Conservation (phyloP, 2,329 filamentous ascomycete species). For the Pseudocercospora fuligena region DNA sequence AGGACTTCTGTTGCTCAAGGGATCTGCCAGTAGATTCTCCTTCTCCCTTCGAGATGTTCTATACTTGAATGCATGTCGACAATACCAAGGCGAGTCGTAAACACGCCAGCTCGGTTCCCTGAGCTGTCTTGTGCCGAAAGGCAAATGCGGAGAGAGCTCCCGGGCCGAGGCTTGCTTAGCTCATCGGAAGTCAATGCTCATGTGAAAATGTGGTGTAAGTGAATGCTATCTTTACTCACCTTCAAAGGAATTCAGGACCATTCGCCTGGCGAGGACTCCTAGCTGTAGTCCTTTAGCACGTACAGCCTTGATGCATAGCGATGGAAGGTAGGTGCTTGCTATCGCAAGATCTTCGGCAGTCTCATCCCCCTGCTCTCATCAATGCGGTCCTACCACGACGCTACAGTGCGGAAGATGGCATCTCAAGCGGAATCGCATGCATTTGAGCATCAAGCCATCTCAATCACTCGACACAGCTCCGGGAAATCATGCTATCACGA, state of each 20-base stretch:
- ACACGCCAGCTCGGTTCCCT: conserved; percentile 1
- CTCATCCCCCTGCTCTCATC: not conserved
- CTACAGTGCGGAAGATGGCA: not conserved
- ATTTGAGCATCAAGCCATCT: not conserved
- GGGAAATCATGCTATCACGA: not conserved
- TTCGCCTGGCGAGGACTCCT: not conserved
- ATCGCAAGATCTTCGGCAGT: not conserved
- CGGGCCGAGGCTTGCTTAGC: not conserved
- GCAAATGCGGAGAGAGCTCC: conserved; percentile 2
- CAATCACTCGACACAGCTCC: not conserved
- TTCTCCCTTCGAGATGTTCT: not conserved
- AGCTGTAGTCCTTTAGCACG: no score
- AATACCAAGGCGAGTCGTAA: not conserved
- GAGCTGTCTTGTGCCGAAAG: conserved; percentile 14
- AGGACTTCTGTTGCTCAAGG: not conserved
- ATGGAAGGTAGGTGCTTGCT: not conserved
- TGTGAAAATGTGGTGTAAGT: not conserved
- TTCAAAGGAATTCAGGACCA: not conserved
- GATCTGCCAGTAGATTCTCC: not conserved
- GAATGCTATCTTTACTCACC: not conserved
- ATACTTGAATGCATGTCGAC: conserved; percentile 11
- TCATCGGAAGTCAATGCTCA: not conserved
- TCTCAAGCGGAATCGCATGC: not conserved
- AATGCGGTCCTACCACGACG: not conserved
- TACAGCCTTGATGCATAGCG: no score